Base-by-base conservation (phyloP, 2,329 filamentous ascomycete genomes). In the Phoma herbarum region DNA sequence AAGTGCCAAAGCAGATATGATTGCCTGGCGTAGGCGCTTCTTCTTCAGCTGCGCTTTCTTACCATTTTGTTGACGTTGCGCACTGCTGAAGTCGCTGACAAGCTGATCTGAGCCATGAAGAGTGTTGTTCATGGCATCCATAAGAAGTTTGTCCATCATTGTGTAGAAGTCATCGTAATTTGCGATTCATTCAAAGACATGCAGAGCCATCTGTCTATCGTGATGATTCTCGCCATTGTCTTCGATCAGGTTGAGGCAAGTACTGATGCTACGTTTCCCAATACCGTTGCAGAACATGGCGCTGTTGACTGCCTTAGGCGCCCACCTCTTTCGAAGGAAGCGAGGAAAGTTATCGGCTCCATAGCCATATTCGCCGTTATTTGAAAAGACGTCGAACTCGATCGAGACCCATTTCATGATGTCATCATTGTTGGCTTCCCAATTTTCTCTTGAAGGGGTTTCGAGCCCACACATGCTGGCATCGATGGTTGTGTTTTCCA, bases 151-250 rank as follows among this genome's bases (percentile, higher is more conserved):
- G 7, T 22, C 26, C 10, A 22, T 20, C n/a, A 18, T 18, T 16
- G 18, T n/a, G n/a, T 31, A 16, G n/a, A 46, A 11, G 18, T 46
- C 26, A 16, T n/a, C 44, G 3, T n/a, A 25, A 22, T 46, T 46
- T 9, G 44, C 44, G n/a, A 33, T 7, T 8, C 29, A 23, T 46
- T 33, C 44, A 18, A 46, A 46, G 16, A 46, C 44, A 14, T 46
- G 29, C 14, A 46, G 26, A 33, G 44, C 44, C 28, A 33, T 46
- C 18, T 46, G 44, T 22, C 28, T 28, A 14, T 46, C 28, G 20
- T 46, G 44, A 14, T 28, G 16, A 23, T 46, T 46, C n/a, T n/a
- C n/a, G n/a, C n/a, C n/a, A n/a, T n/a, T n/a, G 28, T 46, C 44
- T 10, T 31, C 44, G 18, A 46, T 11, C 6, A 46, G 44, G 16